Conservation (phyloP, 2,329 filamentous ascomycete species). For the Fusarium succisae region DNA sequence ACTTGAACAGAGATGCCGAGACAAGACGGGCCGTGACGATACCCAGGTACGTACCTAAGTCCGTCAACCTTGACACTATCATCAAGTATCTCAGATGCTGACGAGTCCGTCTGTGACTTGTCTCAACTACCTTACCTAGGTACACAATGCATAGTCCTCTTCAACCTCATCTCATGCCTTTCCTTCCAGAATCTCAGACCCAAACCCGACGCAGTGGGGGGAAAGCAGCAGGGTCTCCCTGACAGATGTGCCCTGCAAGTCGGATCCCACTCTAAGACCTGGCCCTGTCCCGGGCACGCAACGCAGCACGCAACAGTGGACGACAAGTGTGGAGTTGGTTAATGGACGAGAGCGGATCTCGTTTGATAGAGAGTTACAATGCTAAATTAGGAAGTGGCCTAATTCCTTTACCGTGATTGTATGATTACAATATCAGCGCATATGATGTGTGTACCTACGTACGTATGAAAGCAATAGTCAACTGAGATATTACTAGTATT, state of each 20-base stretch:
- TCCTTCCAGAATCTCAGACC: not conserved
- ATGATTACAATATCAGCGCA: not conserved
- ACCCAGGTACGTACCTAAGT: not conserved
- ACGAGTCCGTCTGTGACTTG: not conserved
- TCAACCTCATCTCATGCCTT: not conserved
- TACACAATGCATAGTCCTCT: not conserved
- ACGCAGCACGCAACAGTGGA: conserved; percentile 30
- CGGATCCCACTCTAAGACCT: not conserved
- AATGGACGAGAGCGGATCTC: conserved; percentile 14
- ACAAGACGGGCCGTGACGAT: conserved; percentile 31
- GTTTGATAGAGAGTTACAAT: conserved; percentile 1
- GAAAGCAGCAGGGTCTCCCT: not conserved
- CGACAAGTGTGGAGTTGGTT: conserved; percentile 7
- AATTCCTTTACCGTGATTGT: not conserved
- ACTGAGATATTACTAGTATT: conserved; percentile 10
- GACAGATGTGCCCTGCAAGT: conserved; percentile 12
- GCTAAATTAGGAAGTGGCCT: conserved; percentile 4
- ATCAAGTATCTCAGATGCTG: not conserved
- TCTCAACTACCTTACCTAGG: too few relatives aligned
- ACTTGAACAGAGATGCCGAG: conserved; percentile 25
- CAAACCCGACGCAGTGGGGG: conserved; percentile 10
- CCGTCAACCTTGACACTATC: not conserved
- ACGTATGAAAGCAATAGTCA: not conserved
- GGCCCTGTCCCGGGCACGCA: conserved; percentile 18
- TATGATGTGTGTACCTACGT: not conserved